Conservation (phyloP, 2,329 filamentous ascomycete species). For the Trichoderma aggressivum region DNA sequence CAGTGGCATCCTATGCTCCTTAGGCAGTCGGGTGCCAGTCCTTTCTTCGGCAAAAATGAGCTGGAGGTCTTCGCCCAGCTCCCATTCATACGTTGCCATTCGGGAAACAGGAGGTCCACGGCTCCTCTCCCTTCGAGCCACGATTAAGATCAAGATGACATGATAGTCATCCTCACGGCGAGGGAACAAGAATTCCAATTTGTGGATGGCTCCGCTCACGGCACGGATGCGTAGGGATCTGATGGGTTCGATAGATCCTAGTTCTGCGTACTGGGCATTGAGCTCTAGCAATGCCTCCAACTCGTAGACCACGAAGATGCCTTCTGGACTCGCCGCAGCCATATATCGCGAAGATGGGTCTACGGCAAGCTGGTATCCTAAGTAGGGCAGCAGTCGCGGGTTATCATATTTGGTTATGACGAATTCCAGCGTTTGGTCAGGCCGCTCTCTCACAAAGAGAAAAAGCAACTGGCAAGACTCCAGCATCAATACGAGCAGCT, state of each 20-base stretch:
- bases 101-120: slow-evolving; percentile 37
- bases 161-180: slow-evolving; percentile 61
- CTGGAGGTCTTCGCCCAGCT: slow-evolving; percentile 46
- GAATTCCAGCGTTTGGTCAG: slow-evolving; percentile 54
- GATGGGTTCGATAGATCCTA: slow-evolving; percentile 56
- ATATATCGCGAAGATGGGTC: slow-evolving; percentile 70
- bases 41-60: slow-evolving; percentile 46
- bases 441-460: slow-evolving; percentile 57
- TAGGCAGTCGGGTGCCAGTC: slow-evolving; percentile 48
- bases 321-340: slow-evolving; percentile 68
- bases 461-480: slow-evolving; percentile 73
- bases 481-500: slow-evolving; percentile 74
- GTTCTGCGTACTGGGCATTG: slow-evolving; percentile 45
- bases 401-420: slow-evolving; percentile 57
- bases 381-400: slow-evolving; percentile 56
- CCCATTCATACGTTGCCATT: slow-evolving; percentile 61
- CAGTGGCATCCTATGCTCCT: slow-evolving; percentile 57
- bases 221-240: slow-evolving; percentile 41
- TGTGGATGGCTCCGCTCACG: slow-evolving; percentile 72
- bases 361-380: slow-evolving; percentile 65
- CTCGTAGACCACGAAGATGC: slow-evolving; percentile 68
- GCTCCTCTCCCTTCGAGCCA: slow-evolving; percentile 42
- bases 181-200: slow-evolving; percentile 82
- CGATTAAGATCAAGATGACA: slow-evolving; percentile 71
- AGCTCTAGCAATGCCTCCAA: slow-evolving; percentile 56